phyloP scores from a whole-genome alignment of 495 filamentous ascomycete genomes.

The Peziza echinospora region DNA sequence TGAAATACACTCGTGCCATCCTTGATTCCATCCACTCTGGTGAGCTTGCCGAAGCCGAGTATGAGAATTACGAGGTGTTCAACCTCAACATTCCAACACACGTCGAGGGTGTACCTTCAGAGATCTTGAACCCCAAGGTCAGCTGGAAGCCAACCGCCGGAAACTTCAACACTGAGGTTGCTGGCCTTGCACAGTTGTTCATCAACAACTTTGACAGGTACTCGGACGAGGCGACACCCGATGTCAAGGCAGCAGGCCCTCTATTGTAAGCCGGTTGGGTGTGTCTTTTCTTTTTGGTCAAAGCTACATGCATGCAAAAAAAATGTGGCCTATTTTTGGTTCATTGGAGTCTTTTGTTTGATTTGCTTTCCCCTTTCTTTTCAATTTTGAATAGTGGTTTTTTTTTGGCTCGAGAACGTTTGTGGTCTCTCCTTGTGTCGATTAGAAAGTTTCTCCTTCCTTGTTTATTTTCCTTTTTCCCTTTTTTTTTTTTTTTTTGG shows the following conservation, averaged over 20 bases:
- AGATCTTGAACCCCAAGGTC: constrained; percentile 85
- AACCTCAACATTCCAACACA: constrained; percentile 78
- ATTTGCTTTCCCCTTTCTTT: not conserved
- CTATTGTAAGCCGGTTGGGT: not conserved
- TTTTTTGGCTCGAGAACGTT: no score
- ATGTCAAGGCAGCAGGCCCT: constrained; percentile 54
- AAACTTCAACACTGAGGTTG: constrained; percentile 68
- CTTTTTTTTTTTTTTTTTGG: no score
- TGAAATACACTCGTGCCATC: constrained; percentile 98
- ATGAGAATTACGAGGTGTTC: constrained; percentile 91
- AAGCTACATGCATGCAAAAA: no score
- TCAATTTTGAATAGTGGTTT: no score
- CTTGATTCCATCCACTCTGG: constrained; percentile 94
- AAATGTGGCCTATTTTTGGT: not conserved
- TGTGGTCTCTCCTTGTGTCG: no score
- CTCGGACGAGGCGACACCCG: constrained; percentile 60
- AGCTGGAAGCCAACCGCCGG: constrained; percentile 63
- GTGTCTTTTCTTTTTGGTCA: not conserved
- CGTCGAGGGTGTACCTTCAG: constrained; percentile 65
- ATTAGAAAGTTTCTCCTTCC: no score
- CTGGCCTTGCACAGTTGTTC: constrained; percentile 70
- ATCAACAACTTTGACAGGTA: constrained; percentile 97
- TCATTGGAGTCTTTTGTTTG: not conserved
- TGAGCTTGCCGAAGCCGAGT: constrained; percentile 73
- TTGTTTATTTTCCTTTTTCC: not conserved